phyloP scores from a whole-genome alignment of 2,329 filamentous ascomycete species.

The Didymella pomorum region DNA sequence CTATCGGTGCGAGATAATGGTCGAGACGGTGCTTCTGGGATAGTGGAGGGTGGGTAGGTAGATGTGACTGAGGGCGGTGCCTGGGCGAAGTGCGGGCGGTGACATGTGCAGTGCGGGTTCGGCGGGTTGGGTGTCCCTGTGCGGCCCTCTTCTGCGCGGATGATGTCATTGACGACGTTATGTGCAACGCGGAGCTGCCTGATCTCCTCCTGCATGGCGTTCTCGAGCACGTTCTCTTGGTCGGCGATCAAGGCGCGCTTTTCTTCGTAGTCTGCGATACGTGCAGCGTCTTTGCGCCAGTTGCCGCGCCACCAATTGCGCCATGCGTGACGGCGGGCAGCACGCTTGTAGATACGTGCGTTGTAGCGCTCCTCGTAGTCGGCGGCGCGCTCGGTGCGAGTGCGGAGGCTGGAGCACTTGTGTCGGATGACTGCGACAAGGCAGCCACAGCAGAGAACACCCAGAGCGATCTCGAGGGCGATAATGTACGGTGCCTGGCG shows the following conservation, averaged over 20 bases:
- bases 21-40: conserved; percentile 45
- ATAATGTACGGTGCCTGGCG: conserved; percentile 47
- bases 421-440: conserved; percentile 56
- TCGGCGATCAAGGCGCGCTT: conserved; percentile 59
- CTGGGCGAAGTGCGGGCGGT: conserved; percentile 18
- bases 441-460: conserved; percentile 55
- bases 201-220: conserved; percentile 56
- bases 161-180: conserved; percentile 60
- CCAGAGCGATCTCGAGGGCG: conserved; percentile 55
- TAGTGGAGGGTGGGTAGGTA: conserved; percentile 41
- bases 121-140: background rate
- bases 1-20: conserved; percentile 50
- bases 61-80: conserved; percentile 40
- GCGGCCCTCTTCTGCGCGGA: conserved; percentile 53
- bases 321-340: conserved; percentile 61
- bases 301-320: conserved; percentile 59
- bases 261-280: conserved; percentile 58
- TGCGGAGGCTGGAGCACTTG: conserved; percentile 60
- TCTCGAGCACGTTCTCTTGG: conserved; percentile 57
- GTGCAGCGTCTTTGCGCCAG: conserved; percentile 39
- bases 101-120: conserved; percentile 29
- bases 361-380: conserved; percentile 63
- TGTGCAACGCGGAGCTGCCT: conserved; percentile 61
- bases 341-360: conserved; percentile 61
- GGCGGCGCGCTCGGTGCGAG: conserved; percentile 61